These are phyloP conservation scores for Glarea lozoyensis DNA, from an alignment of 495 filamentous ascomycete species.

Conservation along the genomic window DNA sequence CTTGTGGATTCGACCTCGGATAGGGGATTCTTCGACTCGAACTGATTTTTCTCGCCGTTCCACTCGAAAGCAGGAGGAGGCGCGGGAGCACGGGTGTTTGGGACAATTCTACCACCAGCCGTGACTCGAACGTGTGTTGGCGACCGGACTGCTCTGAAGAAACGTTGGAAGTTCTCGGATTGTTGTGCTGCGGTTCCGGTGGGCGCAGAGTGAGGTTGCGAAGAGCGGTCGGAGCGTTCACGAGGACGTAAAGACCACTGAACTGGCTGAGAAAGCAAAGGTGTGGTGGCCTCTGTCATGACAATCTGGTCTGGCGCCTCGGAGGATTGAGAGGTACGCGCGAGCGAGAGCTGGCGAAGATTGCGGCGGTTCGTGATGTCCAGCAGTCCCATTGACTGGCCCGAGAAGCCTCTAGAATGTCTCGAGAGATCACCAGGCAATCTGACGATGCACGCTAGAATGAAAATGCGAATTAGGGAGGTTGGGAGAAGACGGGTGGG, in stretches of 20 bases:
- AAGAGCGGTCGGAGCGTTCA: conserved; percentile 17
- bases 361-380: conserved; percentile 7
- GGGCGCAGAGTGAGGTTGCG: conserved; percentile 37
- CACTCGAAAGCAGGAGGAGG: conserved; percentile 18
- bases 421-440: conserved; percentile 12
- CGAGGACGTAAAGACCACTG: conserved; percentile 20
- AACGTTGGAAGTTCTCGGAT: conserved; percentile 44
- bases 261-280: conserved; percentile 5
- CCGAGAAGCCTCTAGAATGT: conserved; percentile 5
- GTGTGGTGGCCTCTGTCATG: background rate
- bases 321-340: conserved; percentile 4
- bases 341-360: background rate
- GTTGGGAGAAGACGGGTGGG: too few relatives aligned
- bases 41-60: conserved; percentile 16
- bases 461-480: background rate
- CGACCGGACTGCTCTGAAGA: conserved; percentile 46
- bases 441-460: conserved; percentile 11
- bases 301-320: conserved; percentile 5
- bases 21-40: conserved; percentile 9
- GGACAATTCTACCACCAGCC: conserved; percentile 46
- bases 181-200: conserved; percentile 34
- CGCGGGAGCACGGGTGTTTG: conserved; percentile 36
- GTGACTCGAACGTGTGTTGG: conserved; percentile 46
- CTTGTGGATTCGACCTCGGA: background rate
- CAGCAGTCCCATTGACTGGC: conserved; percentile 6